Percentiles rank a stretch among this genome's conserved stretches.
phyloP scores from a whole-genome alignment of 1,139 yeast species.

The Kurtzmaniella natalensis region DNA sequence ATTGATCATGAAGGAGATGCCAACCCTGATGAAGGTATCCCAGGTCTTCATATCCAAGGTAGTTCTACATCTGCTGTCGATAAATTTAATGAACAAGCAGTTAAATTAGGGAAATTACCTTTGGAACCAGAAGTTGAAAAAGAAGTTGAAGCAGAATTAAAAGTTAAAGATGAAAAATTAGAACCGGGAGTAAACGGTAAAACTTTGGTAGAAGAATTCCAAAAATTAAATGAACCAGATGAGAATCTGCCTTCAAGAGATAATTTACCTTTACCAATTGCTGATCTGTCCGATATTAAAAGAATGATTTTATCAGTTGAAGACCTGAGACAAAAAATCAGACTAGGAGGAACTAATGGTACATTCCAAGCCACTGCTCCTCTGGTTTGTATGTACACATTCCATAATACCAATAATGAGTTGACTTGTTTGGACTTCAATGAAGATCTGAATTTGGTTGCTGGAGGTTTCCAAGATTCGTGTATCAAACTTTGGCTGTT shows the following conservation, averaged over 20 bases:
- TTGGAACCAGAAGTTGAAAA: slow-evolving; percentile 78
- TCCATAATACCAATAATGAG: slow-evolving; percentile 90
- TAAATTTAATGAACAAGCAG: slow-evolving; percentile 65
- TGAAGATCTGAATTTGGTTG: slow-evolving; percentile 80
- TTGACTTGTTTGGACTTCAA: slow-evolving; percentile 82
- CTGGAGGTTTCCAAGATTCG: slow-evolving; percentile 93
- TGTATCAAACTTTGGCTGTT: slow-evolving; percentile 88
- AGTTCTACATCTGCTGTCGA: slow-evolving; percentile 41
- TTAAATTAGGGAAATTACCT: slow-evolving; percentile 80
- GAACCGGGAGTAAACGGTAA: slow-evolving; percentile 32
- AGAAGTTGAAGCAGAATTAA: slow-evolving; percentile 81
- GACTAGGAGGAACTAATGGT: slow-evolving; percentile 39
- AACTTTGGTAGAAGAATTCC: slow-evolving; percentile 45
- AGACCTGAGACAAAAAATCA: slow-evolving; percentile 75
- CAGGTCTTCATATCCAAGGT: slow-evolving; percentile 46
- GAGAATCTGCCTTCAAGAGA: slow-evolving; percentile 73
- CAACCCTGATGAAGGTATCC: slow-evolving; percentile 61
- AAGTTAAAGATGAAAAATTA: slow-evolving; percentile 62
- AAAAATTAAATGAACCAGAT: slow-evolving; percentile 44
- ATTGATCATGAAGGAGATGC: slow-evolving; percentile 44
- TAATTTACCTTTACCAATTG: slow-evolving; percentile 77
- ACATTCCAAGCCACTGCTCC: slow-evolving; percentile 80
- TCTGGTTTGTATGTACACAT: slow-evolving; percentile 96
- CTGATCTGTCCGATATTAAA: slow-evolving; percentile 74
- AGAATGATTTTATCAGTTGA: slow-evolving; percentile 73